Evolutionary conservation across 129 eudicot genomes (phyloP).

Genomic region (Pulicaria dysenterica): DNA sequence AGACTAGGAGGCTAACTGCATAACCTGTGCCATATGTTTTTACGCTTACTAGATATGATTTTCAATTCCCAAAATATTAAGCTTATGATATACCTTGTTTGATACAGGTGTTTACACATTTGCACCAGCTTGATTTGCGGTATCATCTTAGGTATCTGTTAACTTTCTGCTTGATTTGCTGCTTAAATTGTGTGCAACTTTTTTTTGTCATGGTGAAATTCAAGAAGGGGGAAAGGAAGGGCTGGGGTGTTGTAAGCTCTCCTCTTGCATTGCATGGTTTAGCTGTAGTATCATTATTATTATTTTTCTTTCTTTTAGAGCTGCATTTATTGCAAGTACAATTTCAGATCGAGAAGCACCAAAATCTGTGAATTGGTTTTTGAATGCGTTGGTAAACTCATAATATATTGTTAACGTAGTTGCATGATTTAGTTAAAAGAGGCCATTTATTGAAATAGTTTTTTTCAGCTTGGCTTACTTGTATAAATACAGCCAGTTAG

Average conservation of each 20-base stretch:
- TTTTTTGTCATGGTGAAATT: background rate
- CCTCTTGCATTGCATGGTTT: background rate
- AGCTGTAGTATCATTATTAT: too few relatives aligned
- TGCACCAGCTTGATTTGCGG: slow-evolving; percentile 89
- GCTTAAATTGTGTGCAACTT: background rate
- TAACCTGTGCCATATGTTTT: too few relatives aligned
- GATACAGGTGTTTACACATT: slow-evolving; percentile 86
- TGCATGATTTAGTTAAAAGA: background rate
- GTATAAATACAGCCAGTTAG: background rate
- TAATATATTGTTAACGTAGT: background rate
- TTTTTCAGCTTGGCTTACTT: background rate
- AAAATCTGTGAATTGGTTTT: background rate
- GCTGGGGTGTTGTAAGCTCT: too few relatives aligned
- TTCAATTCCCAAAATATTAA: background rate
- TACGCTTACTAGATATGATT: background rate
- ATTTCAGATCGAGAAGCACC: background rate
- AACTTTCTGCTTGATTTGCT: slow-evolving; percentile 10
- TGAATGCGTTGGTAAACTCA: slow-evolving; percentile 5
- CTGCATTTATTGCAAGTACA: background rate
- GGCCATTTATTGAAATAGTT: background rate
- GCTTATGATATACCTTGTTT: slow-evolving; percentile 23
- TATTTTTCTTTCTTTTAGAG: too few relatives aligned
- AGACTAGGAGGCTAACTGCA: too few relatives aligned
- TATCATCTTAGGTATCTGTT: slow-evolving; percentile 78
- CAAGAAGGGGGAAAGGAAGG: too few relatives aligned